Conservation (phyloP, 352 stramenopile species). For the Pythium diclinum region DNA sequence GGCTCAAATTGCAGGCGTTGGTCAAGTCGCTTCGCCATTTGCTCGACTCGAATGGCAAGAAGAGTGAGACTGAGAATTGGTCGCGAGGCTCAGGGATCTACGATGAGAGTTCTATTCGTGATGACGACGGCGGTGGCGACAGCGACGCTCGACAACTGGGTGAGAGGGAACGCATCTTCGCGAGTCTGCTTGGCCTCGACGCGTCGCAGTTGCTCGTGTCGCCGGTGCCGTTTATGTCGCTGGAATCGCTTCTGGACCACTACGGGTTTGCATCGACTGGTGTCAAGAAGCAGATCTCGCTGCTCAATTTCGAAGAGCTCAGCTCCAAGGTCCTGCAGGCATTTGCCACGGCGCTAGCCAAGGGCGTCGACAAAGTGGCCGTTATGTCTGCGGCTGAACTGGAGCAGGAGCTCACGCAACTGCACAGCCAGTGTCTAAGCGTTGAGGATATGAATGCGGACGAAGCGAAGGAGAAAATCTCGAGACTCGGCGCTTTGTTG, state of each 20-base stretch:
- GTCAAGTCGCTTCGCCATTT: conserved; percentile 6
- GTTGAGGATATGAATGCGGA: background rate
- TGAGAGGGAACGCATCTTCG: background rate
- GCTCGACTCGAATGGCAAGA: background rate
- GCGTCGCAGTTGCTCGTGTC: conserved; percentile 16
- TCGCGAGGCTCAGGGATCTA: background rate
- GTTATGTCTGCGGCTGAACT: conserved; percentile 24
- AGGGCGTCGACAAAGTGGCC: conserved; percentile 4
- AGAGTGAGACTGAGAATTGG: background rate
- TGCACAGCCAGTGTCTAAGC: conserved; percentile 4
- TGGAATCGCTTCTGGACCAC: conserved; percentile 39
- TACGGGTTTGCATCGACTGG: conserved; percentile 28
- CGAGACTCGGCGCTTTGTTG: conserved; percentile 1
- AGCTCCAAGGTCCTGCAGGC: conserved; percentile 7
- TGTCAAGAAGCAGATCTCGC: conserved; percentile 34
- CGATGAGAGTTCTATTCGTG: background rate
- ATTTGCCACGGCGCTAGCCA: conserved; percentile 12
- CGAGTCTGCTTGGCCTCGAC: background rate
- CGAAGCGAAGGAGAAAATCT: background rate
- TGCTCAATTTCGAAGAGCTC: conserved; percentile 25
- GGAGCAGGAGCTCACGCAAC: conserved; percentile 9
- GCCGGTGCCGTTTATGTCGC: conserved; percentile 24
- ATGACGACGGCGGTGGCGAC: background rate
- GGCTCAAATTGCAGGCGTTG: conserved; percentile 19
- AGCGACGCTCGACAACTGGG: background rate